Evolutionary conservation across 2,329 filamentous ascomycete genomes (phyloP).

Genomic region (Apiospora kogelbergensis): DNA sequence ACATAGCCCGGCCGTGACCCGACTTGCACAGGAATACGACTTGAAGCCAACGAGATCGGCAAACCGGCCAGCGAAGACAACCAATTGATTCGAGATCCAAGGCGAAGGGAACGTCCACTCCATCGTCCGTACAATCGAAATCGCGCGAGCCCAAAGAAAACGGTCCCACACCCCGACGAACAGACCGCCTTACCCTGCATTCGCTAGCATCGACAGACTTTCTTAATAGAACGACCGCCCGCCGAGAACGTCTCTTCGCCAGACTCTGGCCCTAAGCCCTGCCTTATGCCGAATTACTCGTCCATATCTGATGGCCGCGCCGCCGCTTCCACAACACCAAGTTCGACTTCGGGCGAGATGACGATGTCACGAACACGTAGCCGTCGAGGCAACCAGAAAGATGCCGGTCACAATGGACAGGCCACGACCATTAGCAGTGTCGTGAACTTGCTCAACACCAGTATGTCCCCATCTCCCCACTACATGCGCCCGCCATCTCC

Average conservation of each 20-base stretch:
- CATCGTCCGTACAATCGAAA: not conserved
- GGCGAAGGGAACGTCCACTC: not conserved
- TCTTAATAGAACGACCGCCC: constrained; percentile 5
- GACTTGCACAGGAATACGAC: not conserved
- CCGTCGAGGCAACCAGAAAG: constrained; percentile 65
- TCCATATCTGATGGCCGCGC: constrained; percentile 50
- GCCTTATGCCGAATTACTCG: constrained; percentile 54
- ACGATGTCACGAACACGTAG: constrained; percentile 37
- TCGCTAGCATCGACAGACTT: not conserved
- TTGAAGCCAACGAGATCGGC: constrained; percentile 4
- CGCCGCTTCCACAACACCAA: constrained; percentile 32
- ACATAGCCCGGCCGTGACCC: not conserved
- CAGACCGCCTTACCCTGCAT: constrained; percentile 5
- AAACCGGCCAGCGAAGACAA: not conserved
- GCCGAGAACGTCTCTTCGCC: not conserved
- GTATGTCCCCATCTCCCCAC: constrained; percentile 47
- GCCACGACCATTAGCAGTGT: constrained; percentile 89
- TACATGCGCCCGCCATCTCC: not conserved
- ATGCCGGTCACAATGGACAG: constrained; percentile 66
- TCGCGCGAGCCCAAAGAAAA: not conserved
- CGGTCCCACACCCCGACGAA: not conserved
- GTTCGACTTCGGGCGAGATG: constrained; percentile 44
- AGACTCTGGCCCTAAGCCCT: not conserved
- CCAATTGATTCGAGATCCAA: constrained; percentile 2
- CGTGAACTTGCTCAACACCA: constrained; percentile 95